Evolutionary conservation across 176 grass and related monocot species (phyloP).

Genomic region (Puccinellia tenuiflora): DNA sequence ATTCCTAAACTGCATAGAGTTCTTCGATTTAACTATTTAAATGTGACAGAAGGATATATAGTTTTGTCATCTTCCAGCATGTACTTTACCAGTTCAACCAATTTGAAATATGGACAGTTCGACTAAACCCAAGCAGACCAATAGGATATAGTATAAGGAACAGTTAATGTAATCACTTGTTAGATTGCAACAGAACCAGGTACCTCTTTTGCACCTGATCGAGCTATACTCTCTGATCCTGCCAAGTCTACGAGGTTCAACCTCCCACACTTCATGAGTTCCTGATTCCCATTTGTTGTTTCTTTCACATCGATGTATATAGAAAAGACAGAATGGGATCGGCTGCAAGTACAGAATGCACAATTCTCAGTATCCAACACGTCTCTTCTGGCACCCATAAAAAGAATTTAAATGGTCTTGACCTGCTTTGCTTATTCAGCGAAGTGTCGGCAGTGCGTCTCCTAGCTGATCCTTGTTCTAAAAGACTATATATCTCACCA

Average conservation of each 20-base stretch:
- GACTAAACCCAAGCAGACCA: neutral
- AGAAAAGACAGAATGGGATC: constrained; percentile 85
- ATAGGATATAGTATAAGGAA: constrained; percentile 1
- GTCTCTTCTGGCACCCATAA: neutral
- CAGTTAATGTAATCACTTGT: neutral
- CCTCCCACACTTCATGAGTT: constrained; percentile 76
- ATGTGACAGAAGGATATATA: constrained; percentile 11
- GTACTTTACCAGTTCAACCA: neutral
- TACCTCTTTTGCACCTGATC: constrained; percentile 88
- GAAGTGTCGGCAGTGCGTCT: constrained; percentile 73
- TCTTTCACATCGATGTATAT: constrained; percentile 88
- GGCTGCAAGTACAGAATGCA: constrained; percentile 51
- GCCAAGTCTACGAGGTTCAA: constrained; percentile 94
- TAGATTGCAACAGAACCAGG: neutral
- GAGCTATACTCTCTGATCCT: constrained; percentile 81
- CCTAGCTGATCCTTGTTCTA: constrained; percentile 67
- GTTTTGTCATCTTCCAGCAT: constrained; percentile 1
- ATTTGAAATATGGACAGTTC: neutral
- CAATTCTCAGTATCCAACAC: constrained; percentile 9
- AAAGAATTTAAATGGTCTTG: constrained; percentile 1
- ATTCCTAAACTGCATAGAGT: neutral
- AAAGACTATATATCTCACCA: constrained; percentile 59
- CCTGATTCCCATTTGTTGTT: constrained; percentile 47
- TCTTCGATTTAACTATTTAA: neutral
- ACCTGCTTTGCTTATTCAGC: constrained; percentile 96